These are phyloP conservation scores for Lasiodiplodia citricola DNA, from an alignment of 2,329 filamentous ascomycete species.

Conservation along the genomic window DNA sequence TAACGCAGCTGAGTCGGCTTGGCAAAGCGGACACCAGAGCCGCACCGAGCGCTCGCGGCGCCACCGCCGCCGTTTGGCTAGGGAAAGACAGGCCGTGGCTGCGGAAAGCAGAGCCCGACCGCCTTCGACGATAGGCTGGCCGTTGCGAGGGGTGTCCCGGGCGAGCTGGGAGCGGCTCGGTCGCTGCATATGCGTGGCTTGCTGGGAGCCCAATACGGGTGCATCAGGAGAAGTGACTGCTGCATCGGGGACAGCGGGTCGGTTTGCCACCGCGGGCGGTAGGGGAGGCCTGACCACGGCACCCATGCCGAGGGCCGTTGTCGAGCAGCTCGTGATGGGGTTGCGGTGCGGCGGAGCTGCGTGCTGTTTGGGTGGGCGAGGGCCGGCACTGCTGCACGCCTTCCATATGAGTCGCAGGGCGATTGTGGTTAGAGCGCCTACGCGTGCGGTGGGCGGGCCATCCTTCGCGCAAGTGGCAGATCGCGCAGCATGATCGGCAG, in stretches of 20 bases:
- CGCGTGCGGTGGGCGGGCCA: constrained; percentile 18
- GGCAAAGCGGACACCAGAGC: constrained; percentile 13
- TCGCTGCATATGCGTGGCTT: constrained; percentile 12
- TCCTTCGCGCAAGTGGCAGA: constrained; percentile 23
- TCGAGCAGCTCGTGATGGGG: constrained; percentile 8
- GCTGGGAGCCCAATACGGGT: constrained; percentile 18
- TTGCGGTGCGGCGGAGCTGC: neutral
- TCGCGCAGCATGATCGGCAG: constrained; percentile 22
- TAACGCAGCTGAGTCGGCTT: constrained; percentile 14
- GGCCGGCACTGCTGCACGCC: constrained; percentile 14
- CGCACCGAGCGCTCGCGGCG: constrained; percentile 12
- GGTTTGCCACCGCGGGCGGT: constrained; percentile 16
- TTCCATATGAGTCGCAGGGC: neutral
- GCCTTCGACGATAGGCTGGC: constrained; percentile 18
- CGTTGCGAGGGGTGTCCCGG: constrained; percentile 20
- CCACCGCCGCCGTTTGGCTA: constrained; percentile 18
- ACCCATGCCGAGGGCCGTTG: neutral
- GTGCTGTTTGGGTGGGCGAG: neutral
- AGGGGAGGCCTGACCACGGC: constrained; percentile 9
- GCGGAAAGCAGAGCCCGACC: constrained; percentile 3
- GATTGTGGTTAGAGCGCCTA: constrained; percentile 18
- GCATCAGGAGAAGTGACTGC: constrained; percentile 17
- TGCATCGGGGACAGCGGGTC: constrained; percentile 11
- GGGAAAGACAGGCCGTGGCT: neutral
- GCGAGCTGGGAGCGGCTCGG: constrained; percentile 19